Evolutionary conservation across 768 basidiomycete species (phyloP).

Genomic region (Russula sp.): DNA sequence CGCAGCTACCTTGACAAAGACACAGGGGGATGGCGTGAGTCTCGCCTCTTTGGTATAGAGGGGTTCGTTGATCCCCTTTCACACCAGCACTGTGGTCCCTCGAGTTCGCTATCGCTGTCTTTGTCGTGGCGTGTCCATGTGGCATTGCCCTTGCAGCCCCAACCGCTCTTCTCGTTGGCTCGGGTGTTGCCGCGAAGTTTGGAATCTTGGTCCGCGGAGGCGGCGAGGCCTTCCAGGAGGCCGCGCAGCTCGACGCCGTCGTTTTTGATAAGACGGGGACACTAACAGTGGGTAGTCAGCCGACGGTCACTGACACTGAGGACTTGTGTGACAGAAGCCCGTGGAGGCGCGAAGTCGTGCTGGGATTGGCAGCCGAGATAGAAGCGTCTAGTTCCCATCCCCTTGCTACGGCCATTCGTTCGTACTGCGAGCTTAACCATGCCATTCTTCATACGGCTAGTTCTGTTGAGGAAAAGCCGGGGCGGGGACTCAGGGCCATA

Average conservation of each 20-base stretch:
- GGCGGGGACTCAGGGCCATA: slow-evolving; percentile 53
- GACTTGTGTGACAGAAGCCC: slow-evolving; percentile 26
- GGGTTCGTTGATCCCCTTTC: background rate
- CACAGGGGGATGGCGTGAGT: slow-evolving; percentile 59
- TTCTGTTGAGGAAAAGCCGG: slow-evolving; percentile 54
- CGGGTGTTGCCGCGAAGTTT: slow-evolving; percentile 69
- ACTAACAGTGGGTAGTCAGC: slow-evolving; percentile 60
- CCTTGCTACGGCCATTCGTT: slow-evolving; percentile 51
- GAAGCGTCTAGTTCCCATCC: slow-evolving; percentile 62
- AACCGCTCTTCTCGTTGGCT: slow-evolving; percentile 78
- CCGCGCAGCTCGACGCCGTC: slow-evolving; percentile 63
- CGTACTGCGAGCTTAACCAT: slow-evolving; percentile 38
- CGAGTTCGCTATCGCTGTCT: slow-evolving; percentile 76
- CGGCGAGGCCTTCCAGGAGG: slow-evolving; percentile 83
- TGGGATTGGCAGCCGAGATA: slow-evolving; percentile 49
- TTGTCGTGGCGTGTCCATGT: slow-evolving; percentile 84
- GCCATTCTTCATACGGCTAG: slow-evolving; percentile 32
- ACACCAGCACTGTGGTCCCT: slow-evolving; percentile 64
- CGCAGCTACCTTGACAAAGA: slow-evolving; percentile 47
- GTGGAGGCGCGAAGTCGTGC: slow-evolving; percentile 36
- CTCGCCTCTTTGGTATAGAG: background rate
- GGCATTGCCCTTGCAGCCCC: slow-evolving; percentile 84
- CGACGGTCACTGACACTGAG: slow-evolving; percentile 52
- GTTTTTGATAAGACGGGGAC: slow-evolving; percentile 90
- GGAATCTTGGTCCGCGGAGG: slow-evolving; percentile 82